Evolutionary conservation across 768 basidiomycete species (phyloP), one percentile per base, ranked within the genome.

Genomic region (Mrakia frigida): DNA sequence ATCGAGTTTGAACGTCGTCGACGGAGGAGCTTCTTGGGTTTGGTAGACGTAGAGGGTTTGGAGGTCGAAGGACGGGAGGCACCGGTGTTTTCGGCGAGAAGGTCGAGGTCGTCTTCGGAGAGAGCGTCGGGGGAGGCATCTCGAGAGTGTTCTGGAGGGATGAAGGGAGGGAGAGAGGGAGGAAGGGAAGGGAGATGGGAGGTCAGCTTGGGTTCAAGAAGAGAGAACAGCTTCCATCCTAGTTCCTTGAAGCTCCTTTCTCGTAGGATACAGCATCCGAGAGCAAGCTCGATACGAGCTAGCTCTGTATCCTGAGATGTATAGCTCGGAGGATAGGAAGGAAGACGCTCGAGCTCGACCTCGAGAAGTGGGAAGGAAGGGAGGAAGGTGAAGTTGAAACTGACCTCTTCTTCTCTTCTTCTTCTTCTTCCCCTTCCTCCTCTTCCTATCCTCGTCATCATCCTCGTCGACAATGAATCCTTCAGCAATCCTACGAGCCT

Each of bases 401-500:
- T 31, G 89, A 92, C 77, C 88, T 87, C 79, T 87, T 87, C 80
- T 88, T 85, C 78, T 80, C 77, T 70, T 77, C 78, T 75, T 76
- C 78, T 75, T 88, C 86, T 4, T 88, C 86, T 28, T 88, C 88
- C 43, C 80, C 72, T 74, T 69, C 63, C 56, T 52, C 37, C 52
- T 77, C 73, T 70, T 91, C 5, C 91, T 92, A 0, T 93, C 92
- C 10, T 93, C 91, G 0, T 92, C 93, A 77, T 95, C 93, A 13
- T 92, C 90, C 74, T 91, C 92, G 75, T 92, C 92, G 11, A 94
- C 94, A 80, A 98, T 97, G 82, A 98, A 97, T 0, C 92, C 94
- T 70, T 94, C 92, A 70, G 89, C 86, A 74, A 97, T 89, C 75
- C 88, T 86, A 75, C 88, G 87, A 80, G 86, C 91, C 75, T 76